phyloP scores from a whole-genome alignment of 2,329 filamentous ascomycete genomes.

The Cryphonectria carpinicola region DNA sequence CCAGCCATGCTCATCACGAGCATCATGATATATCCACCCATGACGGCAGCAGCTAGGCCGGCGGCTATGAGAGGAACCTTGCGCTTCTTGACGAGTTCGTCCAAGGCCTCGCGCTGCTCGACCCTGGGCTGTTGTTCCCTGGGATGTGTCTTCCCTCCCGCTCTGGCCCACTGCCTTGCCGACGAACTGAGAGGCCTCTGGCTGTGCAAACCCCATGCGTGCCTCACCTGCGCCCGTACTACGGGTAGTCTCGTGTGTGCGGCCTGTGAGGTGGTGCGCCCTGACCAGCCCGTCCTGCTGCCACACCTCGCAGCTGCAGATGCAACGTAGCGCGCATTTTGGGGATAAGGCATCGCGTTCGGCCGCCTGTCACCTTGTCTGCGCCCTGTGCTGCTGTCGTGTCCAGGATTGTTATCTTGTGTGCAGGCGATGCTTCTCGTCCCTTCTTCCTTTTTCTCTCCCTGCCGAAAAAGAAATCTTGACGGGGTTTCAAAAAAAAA shows the following conservation, averaged over 20 bases:
- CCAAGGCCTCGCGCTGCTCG: slow-evolving; percentile 26
- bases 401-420: background rate
- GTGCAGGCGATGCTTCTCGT: background rate
- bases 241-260: background rate
- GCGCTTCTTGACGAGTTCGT: slow-evolving; percentile 40
- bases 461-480: background rate
- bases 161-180: background rate
- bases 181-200: slow-evolving; percentile 10
- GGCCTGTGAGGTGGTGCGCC: background rate
- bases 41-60: slow-evolving; percentile 48
- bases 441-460: background rate
- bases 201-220: background rate
- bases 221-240: background rate
- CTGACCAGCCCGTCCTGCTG: slow-evolving; percentile 1
- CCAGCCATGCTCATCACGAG: slow-evolving; percentile 43
- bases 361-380: background rate
- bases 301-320: background rate
- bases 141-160: background rate
- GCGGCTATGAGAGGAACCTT: slow-evolving; percentile 52
- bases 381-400: background rate
- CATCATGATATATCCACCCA: slow-evolving; percentile 53
- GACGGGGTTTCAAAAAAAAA: background rate
- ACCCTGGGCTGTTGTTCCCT: background rate
- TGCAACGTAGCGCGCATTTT: background rate
- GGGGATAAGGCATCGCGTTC: background rate